Evolutionary conservation across 2,329 filamentous ascomycete species (phyloP), one percentile per base, ranked within the genome.

Genomic region (Fusarium falciforme): DNA sequence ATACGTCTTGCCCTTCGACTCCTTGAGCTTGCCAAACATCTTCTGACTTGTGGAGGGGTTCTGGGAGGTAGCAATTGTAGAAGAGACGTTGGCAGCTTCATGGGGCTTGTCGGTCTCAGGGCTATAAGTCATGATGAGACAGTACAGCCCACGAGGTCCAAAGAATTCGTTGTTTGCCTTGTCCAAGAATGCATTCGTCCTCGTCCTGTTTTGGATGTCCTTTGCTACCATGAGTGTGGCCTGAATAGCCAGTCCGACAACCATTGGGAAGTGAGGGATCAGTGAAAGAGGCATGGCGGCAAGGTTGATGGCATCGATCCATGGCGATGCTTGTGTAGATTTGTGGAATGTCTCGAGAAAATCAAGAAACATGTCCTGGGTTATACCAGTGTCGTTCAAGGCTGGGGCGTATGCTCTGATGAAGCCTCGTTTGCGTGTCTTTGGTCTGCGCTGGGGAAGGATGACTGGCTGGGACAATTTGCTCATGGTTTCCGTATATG

Each of bases 291-390:
- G 61, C 33, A 42, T 42, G 12, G 42, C 55, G 6, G 72, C 72
- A 4, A 72, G 38, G 17, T 74, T 72, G 58, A 72, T 62, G 8
- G 66, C 70, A 14, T 62, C 38, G 16, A 72, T 57, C 72, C 72
- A 70, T 1, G 70, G 66, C 2, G 72, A 74, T n/a, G 72, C 64
- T 57, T 70, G 69, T 11, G 66, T 66, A 1, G 70, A 72, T 4
- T 35, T 47, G 31, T 74, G 58, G 14, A 70, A 72, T 4, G 64
- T 63, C 10, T 67, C 52, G 1, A 74, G 64, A 31, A 74, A 72
- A 1, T 72, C 72, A 6, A 72, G 66, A 25, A 72, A 74, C 72
- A 69, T 70, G 25, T 70, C 69, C 38, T 74, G 66, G 9, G 64
- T 27, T 55, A 74, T 72, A 33, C 33, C 61, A 49, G 55, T 58